A percentile compares a stretch with the other conserved stretches of the same genome.
These are phyloP conservation scores for Amanita subjunquillea DNA, from an alignment of 768 basidiomycete species.

Conservation along the genomic window DNA sequence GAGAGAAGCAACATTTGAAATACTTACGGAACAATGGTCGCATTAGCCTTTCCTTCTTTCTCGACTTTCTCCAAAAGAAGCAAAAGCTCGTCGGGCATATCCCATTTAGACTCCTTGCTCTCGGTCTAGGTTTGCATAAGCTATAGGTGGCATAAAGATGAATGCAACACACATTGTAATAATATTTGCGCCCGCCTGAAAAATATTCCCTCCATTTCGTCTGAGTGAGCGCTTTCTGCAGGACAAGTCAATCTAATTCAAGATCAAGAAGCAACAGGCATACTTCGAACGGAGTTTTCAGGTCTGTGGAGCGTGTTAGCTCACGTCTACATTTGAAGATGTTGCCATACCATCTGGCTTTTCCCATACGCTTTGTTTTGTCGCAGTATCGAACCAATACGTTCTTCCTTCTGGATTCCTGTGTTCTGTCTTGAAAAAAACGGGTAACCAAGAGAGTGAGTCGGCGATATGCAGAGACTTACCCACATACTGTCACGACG, in stretches of 20 bases:
- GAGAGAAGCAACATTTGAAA: background rate
- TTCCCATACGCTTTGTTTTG: conserved; percentile 93
- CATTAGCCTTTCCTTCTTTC: conserved; percentile 46
- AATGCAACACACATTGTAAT: conserved; percentile 57
- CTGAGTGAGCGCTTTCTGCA: conserved; percentile 64
- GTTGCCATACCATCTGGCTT: conserved; percentile 76
- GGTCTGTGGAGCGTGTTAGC: conserved; percentile 32
- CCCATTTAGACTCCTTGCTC: conserved; percentile 94
- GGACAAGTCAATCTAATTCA: conserved; percentile 7
- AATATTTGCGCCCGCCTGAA: conserved; percentile 84
- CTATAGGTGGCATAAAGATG: background rate
- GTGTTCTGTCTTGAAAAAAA: conserved; percentile 69
- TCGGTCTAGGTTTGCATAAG: conserved; percentile 43
- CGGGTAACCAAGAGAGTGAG: conserved; percentile 16
- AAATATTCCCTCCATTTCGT: conserved; percentile 98
- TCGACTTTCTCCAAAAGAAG: conserved; percentile 81
- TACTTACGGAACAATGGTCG: conserved; percentile 16
- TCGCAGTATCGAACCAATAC: conserved; percentile 91
- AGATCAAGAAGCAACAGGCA: conserved; percentile 10
- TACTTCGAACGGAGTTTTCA: conserved; percentile 91
- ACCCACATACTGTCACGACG: background rate
- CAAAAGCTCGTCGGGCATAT: conserved; percentile 88
- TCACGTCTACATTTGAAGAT: background rate
- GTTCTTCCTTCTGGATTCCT: conserved; percentile 94
- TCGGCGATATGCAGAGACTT: conserved; percentile 9